Base-by-base conservation (phyloP, 2,329 filamentous ascomycete genomes). In the Boeremia exigua region DNA sequence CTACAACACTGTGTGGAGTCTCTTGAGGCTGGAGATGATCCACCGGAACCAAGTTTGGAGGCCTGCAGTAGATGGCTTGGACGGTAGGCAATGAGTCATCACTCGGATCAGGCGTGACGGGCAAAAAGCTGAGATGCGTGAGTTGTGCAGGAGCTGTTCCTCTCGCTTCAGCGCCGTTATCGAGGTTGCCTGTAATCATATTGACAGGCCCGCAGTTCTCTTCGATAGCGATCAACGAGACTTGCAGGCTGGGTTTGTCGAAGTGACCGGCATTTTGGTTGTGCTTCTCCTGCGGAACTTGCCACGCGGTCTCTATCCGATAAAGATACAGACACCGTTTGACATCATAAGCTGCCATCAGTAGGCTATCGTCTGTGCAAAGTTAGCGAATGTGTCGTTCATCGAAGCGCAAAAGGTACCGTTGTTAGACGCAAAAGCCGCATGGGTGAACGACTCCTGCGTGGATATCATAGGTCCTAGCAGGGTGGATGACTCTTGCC, bases 291-390 rank as follows among this genome's bases (percentile, higher is more conserved):
- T 86, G 83, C 2, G 82, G 79, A 4, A 74, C 61, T 45, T 86
- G 88, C 92, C 93, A 97, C 55, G 87, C 83, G 44, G 96, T 87
- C 17, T 83, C 80, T 17, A 95, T 83, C 50, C 87, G 87, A 58
- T 94, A 88, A 6, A 96, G 78, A 48, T 88, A 87, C 27, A 97
- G 80, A 59, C 91, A 88, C 49, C 86, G 87, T 3, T 88, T 88
- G 11, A 85, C 81, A 19, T 90, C 91, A 49, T 88, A 86, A 55
- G 90, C 81, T 6, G 85, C 86, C 37, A 92, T 81, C 32, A 91
- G 76, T 14, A 93, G 76, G 39, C 80, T 81, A 56, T 76, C 74
- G 42, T 78, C 76, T 76, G 27, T 12, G 14, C 1, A n/a, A 12
- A 27, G 5, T 57, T 15, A 57, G 44, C 6, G 34, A 3, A 7